Base-by-base conservation (phyloP, 176 grass and related monocot genomes). In the Triticum urartu region DNA sequence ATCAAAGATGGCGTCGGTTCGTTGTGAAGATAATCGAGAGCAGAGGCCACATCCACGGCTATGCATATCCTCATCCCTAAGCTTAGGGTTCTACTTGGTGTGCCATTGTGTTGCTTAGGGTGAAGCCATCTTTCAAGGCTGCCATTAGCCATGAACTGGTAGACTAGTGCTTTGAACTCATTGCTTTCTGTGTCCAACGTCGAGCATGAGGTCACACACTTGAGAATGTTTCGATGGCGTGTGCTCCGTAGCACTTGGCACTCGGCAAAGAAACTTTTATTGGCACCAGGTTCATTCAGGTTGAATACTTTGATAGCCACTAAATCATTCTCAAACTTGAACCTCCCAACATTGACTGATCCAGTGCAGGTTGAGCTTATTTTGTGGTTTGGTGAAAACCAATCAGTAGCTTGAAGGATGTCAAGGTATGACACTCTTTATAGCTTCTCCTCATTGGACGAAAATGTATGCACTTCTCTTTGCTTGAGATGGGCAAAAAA, bases 111-210 rank as follows among this genome's bases (percentile, higher is more conserved):
- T 30, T 71, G 3, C 24, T 59, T 8, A 33, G 22, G 9, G 50
- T 86, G 65, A 11, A 86, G 2, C 76, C 84, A 86, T 21, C 36
- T 86, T n/a, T 80, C 84, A 22, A 86, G 66, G 25, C 84, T 86
- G 12, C 84, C 84, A 79, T 86, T 86, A 70, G 6, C 64, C 84
- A 86, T 86, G 63, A 65, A 88, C 71, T 82, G 0, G 25, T 12
- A 88, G 1, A 88, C 3, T 10, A 87, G 79, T 32, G 79, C 79
- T 33, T 88, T 83, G 35, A 88, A 88, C 48, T 88, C 86, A 34
- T 88, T 48, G 0, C 24, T 18, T 88, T 11, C 11, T 15, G 10
- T 68, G 34, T 11, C 43, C 3, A 0, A 1, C 43, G 86, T 69
- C 13, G 86, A 88, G 24, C 86, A 88, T 3, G 34, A 0, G 1